Evolutionary conservation across 371 early-diverging fungal genomes (phyloP).

Genomic region (Dinochytrium kinnereticum): DNA sequence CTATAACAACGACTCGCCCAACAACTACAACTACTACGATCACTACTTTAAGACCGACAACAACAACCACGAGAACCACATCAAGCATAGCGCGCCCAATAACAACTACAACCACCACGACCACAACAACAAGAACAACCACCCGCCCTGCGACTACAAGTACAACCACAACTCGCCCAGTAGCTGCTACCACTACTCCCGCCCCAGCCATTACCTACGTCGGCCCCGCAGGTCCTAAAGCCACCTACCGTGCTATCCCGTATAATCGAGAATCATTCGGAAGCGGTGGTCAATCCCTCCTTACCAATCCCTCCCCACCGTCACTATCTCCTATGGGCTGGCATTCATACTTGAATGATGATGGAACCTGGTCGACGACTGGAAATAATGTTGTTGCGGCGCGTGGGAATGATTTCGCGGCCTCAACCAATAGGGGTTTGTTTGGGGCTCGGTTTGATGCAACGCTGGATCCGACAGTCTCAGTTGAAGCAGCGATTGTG

Average conservation of each 20-base stretch:
- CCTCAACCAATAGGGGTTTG: neutral
- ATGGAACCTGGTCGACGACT: slow-evolving; percentile 6
- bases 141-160: neutral
- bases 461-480: slow-evolving; percentile 27
- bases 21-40: too few relatives aligned
- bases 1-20: too few relatives aligned
- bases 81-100: too few relatives aligned
- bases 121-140: neutral
- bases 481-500: neutral
- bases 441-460: slow-evolving; percentile 11
- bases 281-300: slow-evolving; percentile 44
- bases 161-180: neutral
- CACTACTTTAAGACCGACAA: neutral
- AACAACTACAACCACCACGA: slow-evolving; percentile 1
- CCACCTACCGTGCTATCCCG: slow-evolving; percentile 10
- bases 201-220: neutral
- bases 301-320: slow-evolving; percentile 66
- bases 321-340: slow-evolving; percentile 49
- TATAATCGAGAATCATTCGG: slow-evolving; percentile 57
- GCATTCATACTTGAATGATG: slow-evolving; percentile 30
- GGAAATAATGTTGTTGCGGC: neutral
- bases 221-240: neutral
- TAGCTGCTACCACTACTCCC: neutral
- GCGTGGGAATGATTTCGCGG: neutral
- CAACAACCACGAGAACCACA: neutral